These are phyloP conservation scores for Trichoderma semiorbis DNA, from an alignment of 2,329 filamentous ascomycete genomes.

Conservation along the genomic window DNA sequence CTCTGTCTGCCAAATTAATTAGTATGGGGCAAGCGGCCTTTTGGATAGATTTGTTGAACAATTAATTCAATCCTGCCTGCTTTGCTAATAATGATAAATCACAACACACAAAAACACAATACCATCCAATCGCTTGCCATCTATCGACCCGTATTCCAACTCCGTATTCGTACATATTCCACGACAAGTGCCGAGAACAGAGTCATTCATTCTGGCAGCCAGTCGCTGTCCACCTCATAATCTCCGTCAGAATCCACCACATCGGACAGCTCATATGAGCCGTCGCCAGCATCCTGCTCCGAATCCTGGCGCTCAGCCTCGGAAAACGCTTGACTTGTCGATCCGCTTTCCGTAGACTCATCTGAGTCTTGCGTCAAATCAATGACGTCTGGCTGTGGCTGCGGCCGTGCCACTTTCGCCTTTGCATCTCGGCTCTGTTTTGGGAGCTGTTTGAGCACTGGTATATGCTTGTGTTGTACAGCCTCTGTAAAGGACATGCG, in stretches of 20 bases:
- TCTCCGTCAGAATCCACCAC: constrained; percentile 3
- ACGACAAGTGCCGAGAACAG: background rate
- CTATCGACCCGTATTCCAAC: background rate
- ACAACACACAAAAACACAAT: background rate
- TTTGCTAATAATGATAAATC: background rate
- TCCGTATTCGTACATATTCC: background rate
- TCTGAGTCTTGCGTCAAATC: constrained; percentile 16
- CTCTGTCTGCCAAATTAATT: background rate
- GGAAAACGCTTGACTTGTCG: background rate
- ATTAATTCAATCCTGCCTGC: background rate
- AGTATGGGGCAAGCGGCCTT: background rate
- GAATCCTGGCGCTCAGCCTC: background rate
- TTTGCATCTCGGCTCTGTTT: background rate
- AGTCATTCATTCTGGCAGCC: constrained; percentile 5
- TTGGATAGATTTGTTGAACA: background rate
- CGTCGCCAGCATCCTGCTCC: background rate
- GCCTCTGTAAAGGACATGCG: background rate
- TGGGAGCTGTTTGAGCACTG: background rate
- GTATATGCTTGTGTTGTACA: background rate
- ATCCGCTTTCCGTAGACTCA: background rate
- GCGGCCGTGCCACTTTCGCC: background rate
- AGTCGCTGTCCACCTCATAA: constrained; percentile 13
- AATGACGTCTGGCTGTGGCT: background rate
- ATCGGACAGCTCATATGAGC: constrained; percentile 15
- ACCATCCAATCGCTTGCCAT: background rate